Conservation (phyloP, 108 stramenopile species). For the Craspedostauros australis region DNA sequence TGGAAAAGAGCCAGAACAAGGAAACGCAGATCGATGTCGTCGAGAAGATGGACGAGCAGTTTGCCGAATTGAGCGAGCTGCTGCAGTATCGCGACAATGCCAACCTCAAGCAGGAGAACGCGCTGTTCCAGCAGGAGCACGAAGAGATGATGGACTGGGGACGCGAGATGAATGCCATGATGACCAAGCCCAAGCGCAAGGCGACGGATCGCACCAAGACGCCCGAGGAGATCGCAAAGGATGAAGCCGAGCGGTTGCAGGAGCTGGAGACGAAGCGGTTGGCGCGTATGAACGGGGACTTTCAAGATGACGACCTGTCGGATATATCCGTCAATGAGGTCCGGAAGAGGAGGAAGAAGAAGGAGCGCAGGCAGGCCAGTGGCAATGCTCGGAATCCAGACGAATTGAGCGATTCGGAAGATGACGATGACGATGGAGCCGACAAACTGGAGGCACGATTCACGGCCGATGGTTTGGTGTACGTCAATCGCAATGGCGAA, state of each 20-base stretch:
- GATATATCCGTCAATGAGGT: conserved; percentile 65
- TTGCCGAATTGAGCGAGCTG: conserved; percentile 70
- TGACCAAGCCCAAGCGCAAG: conserved; percentile 59
- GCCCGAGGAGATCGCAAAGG: conserved; percentile 90
- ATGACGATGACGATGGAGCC: conserved; percentile 40
- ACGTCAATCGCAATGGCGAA: conserved; percentile 61
- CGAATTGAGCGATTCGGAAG: conserved; percentile 59
- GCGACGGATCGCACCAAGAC: conserved; percentile 95
- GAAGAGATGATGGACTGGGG: conserved; percentile 83
- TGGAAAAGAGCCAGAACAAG: conserved; percentile 75
- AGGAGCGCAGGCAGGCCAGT: conserved; percentile 9
- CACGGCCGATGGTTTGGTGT: conserved; percentile 81
- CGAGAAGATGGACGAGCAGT: conserved; percentile 82
- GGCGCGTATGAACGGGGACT: conserved; percentile 89
- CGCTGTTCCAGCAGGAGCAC: conserved; percentile 49
- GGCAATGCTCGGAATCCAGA: conserved; percentile 41
- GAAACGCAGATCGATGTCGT: conserved; percentile 82
- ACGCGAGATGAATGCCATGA: conserved; percentile 67
- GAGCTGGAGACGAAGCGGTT: conserved; percentile 83
- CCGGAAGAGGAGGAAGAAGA: conserved; percentile 16
- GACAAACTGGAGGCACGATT: conserved; percentile 48
- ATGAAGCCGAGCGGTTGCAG: conserved; percentile 83
- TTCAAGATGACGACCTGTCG: conserved; percentile 77
- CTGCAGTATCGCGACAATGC: conserved; percentile 75
- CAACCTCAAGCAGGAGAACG: conserved; percentile 24